phyloP scores from a whole-genome alignment of 306 rosid species.

The Argentina anserina region DNA sequence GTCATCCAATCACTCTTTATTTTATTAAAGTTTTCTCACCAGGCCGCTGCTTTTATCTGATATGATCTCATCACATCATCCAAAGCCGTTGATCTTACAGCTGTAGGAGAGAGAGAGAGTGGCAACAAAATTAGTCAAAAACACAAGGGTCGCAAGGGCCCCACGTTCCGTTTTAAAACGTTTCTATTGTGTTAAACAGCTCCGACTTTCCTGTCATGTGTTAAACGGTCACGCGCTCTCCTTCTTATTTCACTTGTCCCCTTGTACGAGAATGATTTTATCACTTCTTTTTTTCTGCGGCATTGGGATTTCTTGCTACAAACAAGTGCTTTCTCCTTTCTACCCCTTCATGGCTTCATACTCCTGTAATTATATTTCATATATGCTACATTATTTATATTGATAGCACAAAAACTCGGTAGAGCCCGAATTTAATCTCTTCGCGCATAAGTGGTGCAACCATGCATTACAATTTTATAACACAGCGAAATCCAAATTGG shows the following conservation, averaged over 20 bases:
- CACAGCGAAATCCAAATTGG: too few relatives aligned
- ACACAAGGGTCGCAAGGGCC: constrained; percentile 16
- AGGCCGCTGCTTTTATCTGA: background rate
- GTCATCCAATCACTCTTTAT: constrained; percentile 23
- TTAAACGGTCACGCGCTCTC: constrained; percentile 32
- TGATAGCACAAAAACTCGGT: too few relatives aligned
- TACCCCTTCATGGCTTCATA: too few relatives aligned
- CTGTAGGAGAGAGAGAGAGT: constrained; percentile 24
- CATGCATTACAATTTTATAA: too few relatives aligned
- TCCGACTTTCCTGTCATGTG: constrained; percentile 64
- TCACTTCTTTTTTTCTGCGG: background rate
- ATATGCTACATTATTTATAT: too few relatives aligned
- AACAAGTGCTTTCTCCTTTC: background rate
- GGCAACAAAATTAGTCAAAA: constrained; percentile 46
- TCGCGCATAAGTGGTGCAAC: too few relatives aligned
- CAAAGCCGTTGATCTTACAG: constrained; percentile 47
- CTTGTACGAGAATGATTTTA: constrained; percentile 45
- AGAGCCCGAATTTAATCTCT: too few relatives aligned
- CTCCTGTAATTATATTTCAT: too few relatives aligned
- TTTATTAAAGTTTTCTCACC: background rate
- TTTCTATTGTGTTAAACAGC: constrained; percentile 65
- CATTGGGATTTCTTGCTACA: background rate
- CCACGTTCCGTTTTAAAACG: constrained; percentile 44
- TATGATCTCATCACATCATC: background rate
- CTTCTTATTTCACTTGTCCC: too few relatives aligned